Evolutionary conservation across 495 filamentous ascomycete genomes (phyloP).

Genomic region (Penicillium ochrochloron): DNA sequence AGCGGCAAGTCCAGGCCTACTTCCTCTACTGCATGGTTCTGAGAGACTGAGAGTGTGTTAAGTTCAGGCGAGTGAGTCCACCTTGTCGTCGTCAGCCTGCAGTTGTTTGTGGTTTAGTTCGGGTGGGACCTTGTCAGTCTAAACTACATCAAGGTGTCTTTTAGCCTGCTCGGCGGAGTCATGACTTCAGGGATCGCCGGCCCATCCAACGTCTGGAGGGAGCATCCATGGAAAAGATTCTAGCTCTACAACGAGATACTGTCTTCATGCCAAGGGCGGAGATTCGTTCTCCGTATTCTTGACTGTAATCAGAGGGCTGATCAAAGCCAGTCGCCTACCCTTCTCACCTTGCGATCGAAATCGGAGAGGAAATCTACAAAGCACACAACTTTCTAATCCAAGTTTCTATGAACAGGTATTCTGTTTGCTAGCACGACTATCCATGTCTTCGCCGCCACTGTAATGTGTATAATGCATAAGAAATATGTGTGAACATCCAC

Average conservation of each 20-base stretch:
- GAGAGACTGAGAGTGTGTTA: not conserved
- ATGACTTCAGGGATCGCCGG: constrained; percentile 19
- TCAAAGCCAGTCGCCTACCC: not conserved
- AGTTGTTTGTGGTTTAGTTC: constrained; percentile 11
- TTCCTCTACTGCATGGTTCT: not conserved
- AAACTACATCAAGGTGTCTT: constrained; percentile 18
- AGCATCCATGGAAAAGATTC: not conserved
- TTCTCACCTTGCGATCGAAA: not conserved
- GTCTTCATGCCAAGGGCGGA: constrained; percentile 17
- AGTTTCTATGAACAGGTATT: not conserved
- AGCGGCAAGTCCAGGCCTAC: not conserved
- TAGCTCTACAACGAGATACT: constrained; percentile 7
- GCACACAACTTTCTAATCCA: not conserved
- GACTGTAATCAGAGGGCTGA: constrained; percentile 14
- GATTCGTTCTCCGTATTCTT: constrained; percentile 16
- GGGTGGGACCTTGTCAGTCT: constrained; percentile 23
- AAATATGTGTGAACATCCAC: not conserved
- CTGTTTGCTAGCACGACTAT: not conserved
- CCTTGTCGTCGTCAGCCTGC: constrained; percentile 29
- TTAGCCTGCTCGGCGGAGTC: constrained; percentile 25
- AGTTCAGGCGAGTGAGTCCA: not conserved
- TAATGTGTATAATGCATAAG: not conserved
- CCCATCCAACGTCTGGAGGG: not conserved
- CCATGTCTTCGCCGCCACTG: not conserved
- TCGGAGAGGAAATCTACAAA: not conserved